Evolutionary conservation across 2,329 filamentous ascomycete species (phyloP).

Genomic region (Meredithiella fracta): DNA sequence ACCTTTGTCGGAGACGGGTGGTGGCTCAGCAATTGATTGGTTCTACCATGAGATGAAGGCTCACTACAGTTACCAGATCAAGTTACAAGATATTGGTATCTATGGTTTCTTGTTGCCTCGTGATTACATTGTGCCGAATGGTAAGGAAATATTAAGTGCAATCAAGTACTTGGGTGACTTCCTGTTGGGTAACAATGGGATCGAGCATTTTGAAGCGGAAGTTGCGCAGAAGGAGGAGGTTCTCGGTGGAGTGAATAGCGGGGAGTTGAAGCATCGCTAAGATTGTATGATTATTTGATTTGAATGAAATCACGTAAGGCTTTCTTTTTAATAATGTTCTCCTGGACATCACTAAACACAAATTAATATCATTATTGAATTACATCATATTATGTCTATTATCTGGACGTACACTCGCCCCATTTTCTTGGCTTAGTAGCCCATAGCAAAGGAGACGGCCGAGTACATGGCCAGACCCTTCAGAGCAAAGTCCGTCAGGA

Average conservation of each 20-base stretch:
- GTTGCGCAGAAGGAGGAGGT: background rate
- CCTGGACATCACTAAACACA: background rate
- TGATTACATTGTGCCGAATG: constrained; percentile 75
- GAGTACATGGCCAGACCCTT: constrained; percentile 30
- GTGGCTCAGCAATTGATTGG: constrained; percentile 83
- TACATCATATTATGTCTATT: background rate
- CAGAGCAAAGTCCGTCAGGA: constrained; percentile 24
- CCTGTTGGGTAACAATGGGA: constrained; percentile 52
- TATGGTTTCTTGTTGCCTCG: constrained; percentile 85
- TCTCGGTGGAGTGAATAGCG: constrained; percentile 3
- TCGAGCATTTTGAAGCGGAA: constrained; percentile 28
- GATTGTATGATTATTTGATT: background rate
- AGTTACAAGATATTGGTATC: constrained; percentile 79
- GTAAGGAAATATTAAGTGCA: constrained; percentile 71
- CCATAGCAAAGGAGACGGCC: constrained; percentile 23
- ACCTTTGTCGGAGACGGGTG: constrained; percentile 50
- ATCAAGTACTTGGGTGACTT: constrained; percentile 74
- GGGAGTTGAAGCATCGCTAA: constrained; percentile 2
- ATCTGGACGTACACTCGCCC: background rate
- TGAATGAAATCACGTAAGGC: background rate
- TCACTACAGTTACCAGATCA: constrained; percentile 81
- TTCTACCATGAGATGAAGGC: constrained; percentile 80
- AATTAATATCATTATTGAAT: background rate
- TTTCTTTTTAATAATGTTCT: background rate
- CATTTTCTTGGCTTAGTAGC: constrained; percentile 17